phyloP scores from a whole-genome alignment of 108 stramenopile species.

The Chaetoceros muelleri region DNA sequence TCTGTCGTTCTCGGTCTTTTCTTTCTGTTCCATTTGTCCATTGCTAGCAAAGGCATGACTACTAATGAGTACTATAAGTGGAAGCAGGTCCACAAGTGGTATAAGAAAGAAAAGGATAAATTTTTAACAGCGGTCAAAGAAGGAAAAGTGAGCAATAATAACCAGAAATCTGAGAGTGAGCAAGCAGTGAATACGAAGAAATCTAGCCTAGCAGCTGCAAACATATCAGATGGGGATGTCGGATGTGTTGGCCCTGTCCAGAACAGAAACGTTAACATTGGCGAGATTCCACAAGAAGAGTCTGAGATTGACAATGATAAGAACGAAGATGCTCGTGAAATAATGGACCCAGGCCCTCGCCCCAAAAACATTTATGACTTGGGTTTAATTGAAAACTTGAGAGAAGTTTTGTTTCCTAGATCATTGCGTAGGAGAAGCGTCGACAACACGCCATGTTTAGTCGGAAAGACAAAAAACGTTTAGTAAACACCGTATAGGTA shows the following conservation, averaged over 20 bases:
- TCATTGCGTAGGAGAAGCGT: slow-evolving; percentile 24
- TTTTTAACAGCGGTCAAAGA: slow-evolving; percentile 47
- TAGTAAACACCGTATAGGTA: no score
- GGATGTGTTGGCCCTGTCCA: slow-evolving; percentile 29
- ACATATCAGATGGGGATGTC: slow-evolving; percentile 40
- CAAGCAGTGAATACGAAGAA: no score
- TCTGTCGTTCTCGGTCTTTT: slow-evolving; percentile 40
- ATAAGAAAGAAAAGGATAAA: slow-evolving; percentile 39
- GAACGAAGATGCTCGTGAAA: slow-evolving; percentile 12
- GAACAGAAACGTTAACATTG: neutral
- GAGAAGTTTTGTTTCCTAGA: slow-evolving; percentile 60
- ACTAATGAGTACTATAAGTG: slow-evolving; percentile 87
- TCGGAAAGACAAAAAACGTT: neutral
- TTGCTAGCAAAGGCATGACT: slow-evolving; percentile 53
- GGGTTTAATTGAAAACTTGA: slow-evolving; percentile 63
- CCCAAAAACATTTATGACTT: slow-evolving; percentile 63
- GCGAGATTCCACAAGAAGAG: slow-evolving; percentile 3
- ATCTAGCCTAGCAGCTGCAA: slow-evolving; percentile 1
- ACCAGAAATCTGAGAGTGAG: neutral
- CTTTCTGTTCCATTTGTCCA: slow-evolving; percentile 39
- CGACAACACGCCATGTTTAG: neutral
- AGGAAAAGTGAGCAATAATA: slow-evolving; percentile 12
- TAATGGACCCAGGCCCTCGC: slow-evolving; percentile 61
- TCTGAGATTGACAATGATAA: slow-evolving; percentile 4
- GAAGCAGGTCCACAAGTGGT: slow-evolving; percentile 51